These are phyloP conservation scores for Penicillium sp. DNA, from an alignment of 2,329 filamentous ascomycete genomes.

Conservation along the genomic window DNA sequence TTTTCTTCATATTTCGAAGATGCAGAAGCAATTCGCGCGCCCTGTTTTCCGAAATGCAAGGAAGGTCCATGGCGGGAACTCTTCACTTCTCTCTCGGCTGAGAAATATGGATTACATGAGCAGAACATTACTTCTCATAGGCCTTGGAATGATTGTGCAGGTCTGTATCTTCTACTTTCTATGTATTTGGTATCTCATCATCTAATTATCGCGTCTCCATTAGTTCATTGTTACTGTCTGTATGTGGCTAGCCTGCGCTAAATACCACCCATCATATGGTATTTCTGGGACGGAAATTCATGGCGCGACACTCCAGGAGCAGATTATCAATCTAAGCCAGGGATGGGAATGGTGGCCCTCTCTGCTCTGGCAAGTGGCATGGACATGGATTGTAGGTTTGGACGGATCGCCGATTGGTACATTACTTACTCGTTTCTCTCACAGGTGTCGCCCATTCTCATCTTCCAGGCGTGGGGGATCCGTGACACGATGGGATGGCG, in stretches of 20 bases:
- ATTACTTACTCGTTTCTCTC: background rate
- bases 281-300: slow-evolving; percentile 10
- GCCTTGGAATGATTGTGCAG: slow-evolving; percentile 45
- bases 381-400: slow-evolving; percentile 5
- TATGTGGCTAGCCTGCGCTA: slow-evolving; percentile 11
- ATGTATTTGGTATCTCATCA: background rate
- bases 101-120: slow-evolving; percentile 13
- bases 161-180: slow-evolving; percentile 40
- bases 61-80: background rate
- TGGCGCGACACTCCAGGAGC: slow-evolving; percentile 1
- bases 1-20: slow-evolving; percentile 11
- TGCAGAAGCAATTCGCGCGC: slow-evolving; percentile 8
- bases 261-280: slow-evolving; percentile 14
- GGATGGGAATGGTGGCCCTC: slow-evolving; percentile 16
- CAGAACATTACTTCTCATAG: slow-evolving; percentile 2
- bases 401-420: background rate
- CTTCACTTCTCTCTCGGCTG: background rate
- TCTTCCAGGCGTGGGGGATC: slow-evolving; percentile 9
- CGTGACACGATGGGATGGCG: slow-evolving; percentile 14
- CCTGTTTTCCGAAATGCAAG: background rate
- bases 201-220: background rate
- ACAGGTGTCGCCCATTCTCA: slow-evolving; percentile 9
- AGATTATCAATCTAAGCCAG: slow-evolving; percentile 2
- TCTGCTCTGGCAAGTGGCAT: slow-evolving; percentile 9
- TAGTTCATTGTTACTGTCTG: slow-evolving; percentile 2